Percentiles rank a stretch among this genome's conserved stretches.
Evolutionary conservation across 2,329 filamentous ascomycete genomes (phyloP).

Genomic region (Nectriaceae sp.): DNA sequence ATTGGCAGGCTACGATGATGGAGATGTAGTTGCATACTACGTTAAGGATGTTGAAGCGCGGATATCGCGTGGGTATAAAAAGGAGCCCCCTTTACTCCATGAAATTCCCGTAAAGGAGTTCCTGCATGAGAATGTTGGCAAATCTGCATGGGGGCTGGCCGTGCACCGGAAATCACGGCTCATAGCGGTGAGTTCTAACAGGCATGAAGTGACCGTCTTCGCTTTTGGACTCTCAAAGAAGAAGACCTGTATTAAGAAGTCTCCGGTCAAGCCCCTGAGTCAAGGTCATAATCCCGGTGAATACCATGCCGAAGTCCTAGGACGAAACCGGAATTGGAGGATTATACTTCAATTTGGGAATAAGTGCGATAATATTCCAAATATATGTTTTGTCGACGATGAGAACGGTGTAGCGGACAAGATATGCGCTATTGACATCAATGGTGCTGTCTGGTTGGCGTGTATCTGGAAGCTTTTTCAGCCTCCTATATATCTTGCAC

Average conservation of each 20-base stretch:
- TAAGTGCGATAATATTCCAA: constrained; percentile 51
- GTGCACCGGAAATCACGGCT: constrained; percentile 80
- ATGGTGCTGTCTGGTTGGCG: constrained; percentile 49
- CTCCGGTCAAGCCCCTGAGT: neutral
- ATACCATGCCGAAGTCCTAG: constrained; percentile 32
- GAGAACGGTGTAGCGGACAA: constrained; percentile 49
- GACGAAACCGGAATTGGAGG: constrained; percentile 50
- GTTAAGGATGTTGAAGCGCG: constrained; percentile 53
- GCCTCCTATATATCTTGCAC: constrained; percentile 29
- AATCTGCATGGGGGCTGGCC: constrained; percentile 86
- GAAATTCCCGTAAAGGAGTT: constrained; percentile 47
- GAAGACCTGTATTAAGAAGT: neutral
- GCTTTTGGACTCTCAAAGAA: constrained; percentile 42
- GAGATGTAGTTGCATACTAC: constrained; percentile 73
- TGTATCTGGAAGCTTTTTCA: constrained; percentile 50
- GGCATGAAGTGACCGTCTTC: constrained; percentile 54
- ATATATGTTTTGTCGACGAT: constrained; percentile 52
- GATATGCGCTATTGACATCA: constrained; percentile 53
- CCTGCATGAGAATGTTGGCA: constrained; percentile 74
- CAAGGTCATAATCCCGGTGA: no score
- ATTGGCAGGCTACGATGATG: constrained; percentile 70
- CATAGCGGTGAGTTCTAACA: constrained; percentile 84
- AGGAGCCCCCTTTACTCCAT: constrained; percentile 5
- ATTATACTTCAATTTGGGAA: constrained; percentile 47
- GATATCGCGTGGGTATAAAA: constrained; percentile 34